Base-by-base conservation (phyloP, 495 filamentous ascomycete genomes). In the Aspergillus mulundensis region DNA sequence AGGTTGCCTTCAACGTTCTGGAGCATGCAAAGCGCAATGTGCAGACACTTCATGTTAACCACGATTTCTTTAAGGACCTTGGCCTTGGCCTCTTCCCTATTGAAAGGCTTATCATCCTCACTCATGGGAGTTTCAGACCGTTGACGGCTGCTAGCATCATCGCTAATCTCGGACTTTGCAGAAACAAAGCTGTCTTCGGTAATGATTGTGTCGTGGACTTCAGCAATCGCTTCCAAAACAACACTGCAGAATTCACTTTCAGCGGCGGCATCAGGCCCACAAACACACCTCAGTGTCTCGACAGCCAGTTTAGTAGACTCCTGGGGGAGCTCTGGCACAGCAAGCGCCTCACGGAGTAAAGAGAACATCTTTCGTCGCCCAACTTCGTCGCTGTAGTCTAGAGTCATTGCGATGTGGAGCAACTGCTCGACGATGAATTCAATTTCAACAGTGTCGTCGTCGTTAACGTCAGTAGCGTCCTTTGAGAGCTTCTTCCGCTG, bases 21-120 rank as follows among this genome's bases (percentile, higher is more conserved):
- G 40, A 99, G 79, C 91, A 96, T 96, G 77, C 90, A 97, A 63
- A 95, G 91, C 20, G 95, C 91, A 61, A 99, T 96, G 65, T 97
- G 90, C 34, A 99, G 80, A 73, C 94, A 97, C 69, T 97, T 97
- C 84, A 96, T 90, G 75, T 97, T 97, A 63, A 97, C 87, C 77
- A 95, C 84, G 66, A 97, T 91, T 68, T 96, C 91, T 53, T 81
- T 81, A 54, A 97, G 80, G 2, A 90, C 86, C 71, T 92, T 96
- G 12, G 82, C 81, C 66, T 91, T 87, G 7, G 86, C 85, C 48
- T 88, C 85, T 61, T 90, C 89, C 61, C 87, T 87, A 45, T 81
- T 83, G 48, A 83, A 77, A 6, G 70, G 70, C 4, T 63, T 63
- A 20, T 80, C 79, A 5, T 73, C 69, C 2, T 74, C 73, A 58